Base-by-base conservation (phyloP, 2,329 filamentous ascomycete genomes). In the Diplodia scrobiculata region DNA sequence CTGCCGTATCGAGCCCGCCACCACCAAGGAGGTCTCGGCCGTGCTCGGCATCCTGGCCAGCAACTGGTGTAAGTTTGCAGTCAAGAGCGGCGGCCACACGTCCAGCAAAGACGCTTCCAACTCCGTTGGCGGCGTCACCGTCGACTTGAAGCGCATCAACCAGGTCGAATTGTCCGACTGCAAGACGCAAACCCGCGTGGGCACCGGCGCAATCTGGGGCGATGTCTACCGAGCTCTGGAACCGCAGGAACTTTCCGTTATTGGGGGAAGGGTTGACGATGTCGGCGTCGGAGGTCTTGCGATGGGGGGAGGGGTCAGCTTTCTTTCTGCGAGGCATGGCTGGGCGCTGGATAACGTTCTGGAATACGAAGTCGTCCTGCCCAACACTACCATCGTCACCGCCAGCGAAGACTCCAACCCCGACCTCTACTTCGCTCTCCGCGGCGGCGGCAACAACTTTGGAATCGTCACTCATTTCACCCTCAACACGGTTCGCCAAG, bases 381-480 rank as follows among this genome's bases (percentile, higher is more conserved):
- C 58, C 25, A 62, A 62, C 58, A 17, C 58, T 11, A 62, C 58
- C 29, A 38, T 66, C 32, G 45, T 66, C 6, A 62, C 58, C 27
- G 65, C 65, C n/a, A 66, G 25, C 25, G 53, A 50, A 19, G 5
- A 54, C 7, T 27, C 19, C 29, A 34, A 67, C 27, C 34, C 0
- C 38, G 75, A 78, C 54, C 71, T 79, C 2, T 78, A 75, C 70
- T 74, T 73, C 71, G 75, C 76, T 0, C 69, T 79, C 13, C 75
- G 75, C 32, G 78, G 77, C 21, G 77, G 77, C 32, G 71, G 69
- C 3, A 76, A 70, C 64, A 77, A 78, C 66, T 76, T 79, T 41
- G 78, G 74, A n/a, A 72, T 79, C 17, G 76, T 79, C 27, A 77
- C 76, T 5, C 71, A 72, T 10, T 74, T 77, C 62, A 72, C 71